Evolutionary conservation across 495 filamentous ascomycete species (phyloP).

Genomic region (Coniosporium apollinis): DNA sequence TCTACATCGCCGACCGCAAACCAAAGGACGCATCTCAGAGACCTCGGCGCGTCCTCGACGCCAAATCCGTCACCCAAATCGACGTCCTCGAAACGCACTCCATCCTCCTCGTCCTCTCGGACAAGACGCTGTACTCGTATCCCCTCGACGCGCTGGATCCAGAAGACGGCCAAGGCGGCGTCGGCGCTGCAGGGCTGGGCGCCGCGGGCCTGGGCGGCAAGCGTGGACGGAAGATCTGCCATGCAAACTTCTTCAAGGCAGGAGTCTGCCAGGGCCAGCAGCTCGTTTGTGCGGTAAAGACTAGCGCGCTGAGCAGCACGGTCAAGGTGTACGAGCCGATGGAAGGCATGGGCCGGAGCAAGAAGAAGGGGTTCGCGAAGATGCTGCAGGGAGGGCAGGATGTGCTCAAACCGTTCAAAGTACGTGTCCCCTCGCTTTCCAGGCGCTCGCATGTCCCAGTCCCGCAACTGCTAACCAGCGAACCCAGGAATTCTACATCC

Average conservation of each 20-base stretch:
- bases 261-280: slow-evolving; percentile 90
- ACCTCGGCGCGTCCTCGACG: slow-evolving; percentile 74
- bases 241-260: slow-evolving; percentile 95
- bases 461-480: background rate
- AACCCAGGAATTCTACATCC: slow-evolving; percentile 86
- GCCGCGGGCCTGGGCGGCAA: slow-evolving; percentile 47
- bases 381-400: slow-evolving; percentile 92
- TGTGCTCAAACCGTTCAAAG: slow-evolving; percentile 85
- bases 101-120: slow-evolving; percentile 78
- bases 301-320: slow-evolving; percentile 71
- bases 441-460: slow-evolving; percentile 1
- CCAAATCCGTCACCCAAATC: slow-evolving; percentile 76
- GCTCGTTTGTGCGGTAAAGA: slow-evolving; percentile 89
- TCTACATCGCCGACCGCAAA: slow-evolving; percentile 80
- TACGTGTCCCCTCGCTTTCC: slow-evolving; percentile 19
- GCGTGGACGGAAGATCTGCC: slow-evolving; percentile 89
- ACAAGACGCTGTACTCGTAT: slow-evolving; percentile 79
- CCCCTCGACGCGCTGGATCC: slow-evolving; percentile 71
- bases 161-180: slow-evolving; percentile 41
- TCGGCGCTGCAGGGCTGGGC: no score
- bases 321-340: slow-evolving; percentile 98
- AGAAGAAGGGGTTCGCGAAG: slow-evolving; percentile 83
- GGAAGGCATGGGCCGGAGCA: slow-evolving; percentile 71
- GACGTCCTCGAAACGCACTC: slow-evolving; percentile 92
- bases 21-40: slow-evolving; percentile 61